Evolutionary conservation across 2,329 filamentous ascomycete species (phyloP).

Genomic region (Tetracladium maxilliforme): DNA sequence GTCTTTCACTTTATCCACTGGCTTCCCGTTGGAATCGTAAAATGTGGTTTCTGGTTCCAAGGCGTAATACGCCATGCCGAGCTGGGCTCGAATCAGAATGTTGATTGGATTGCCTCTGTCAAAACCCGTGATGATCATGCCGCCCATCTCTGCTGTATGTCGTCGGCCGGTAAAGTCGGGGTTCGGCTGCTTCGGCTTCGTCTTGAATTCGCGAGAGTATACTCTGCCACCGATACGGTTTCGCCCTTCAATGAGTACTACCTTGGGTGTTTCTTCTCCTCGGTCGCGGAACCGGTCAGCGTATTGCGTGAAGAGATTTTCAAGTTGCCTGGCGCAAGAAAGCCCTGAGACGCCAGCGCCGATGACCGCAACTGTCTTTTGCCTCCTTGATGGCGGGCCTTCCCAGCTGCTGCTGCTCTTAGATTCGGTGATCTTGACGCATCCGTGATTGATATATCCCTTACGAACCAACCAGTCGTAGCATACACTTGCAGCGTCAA

Average conservation of each 20-base stretch:
- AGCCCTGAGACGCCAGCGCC: constrained; percentile 92
- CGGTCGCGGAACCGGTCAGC: constrained; percentile 47
- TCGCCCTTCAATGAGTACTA: constrained; percentile 77
- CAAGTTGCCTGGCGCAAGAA: constrained; percentile 80
- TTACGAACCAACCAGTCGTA: constrained; percentile 85
- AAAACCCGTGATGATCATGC: constrained; percentile 96
- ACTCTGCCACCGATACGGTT: constrained; percentile 81
- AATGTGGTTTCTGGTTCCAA: constrained; percentile 72
- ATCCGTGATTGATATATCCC: constrained; percentile 95
- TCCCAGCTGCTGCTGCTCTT: no score
- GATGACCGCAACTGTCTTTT: constrained; percentile 70
- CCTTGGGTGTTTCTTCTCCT: constrained; percentile 54
- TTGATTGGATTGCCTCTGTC: constrained; percentile 91
- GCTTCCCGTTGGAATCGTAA: constrained; percentile 67
- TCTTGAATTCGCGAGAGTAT: constrained; percentile 61
- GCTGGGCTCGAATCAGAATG: constrained; percentile 76
- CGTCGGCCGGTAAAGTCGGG: no score
- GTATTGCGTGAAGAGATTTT: constrained; percentile 74
- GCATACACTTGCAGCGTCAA: constrained; percentile 73
- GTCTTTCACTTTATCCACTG: constrained; percentile 69
- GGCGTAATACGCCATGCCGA: constrained; percentile 74
- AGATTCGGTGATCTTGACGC: constrained; percentile 49
- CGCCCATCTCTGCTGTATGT: constrained; percentile 89
- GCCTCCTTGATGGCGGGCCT: constrained; percentile 29
- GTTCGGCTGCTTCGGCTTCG: constrained; percentile 41